These are phyloP conservation scores for Yarrowia yakushimensis DNA, from an alignment of 805 yeast genomes.

Conservation along the genomic window DNA sequence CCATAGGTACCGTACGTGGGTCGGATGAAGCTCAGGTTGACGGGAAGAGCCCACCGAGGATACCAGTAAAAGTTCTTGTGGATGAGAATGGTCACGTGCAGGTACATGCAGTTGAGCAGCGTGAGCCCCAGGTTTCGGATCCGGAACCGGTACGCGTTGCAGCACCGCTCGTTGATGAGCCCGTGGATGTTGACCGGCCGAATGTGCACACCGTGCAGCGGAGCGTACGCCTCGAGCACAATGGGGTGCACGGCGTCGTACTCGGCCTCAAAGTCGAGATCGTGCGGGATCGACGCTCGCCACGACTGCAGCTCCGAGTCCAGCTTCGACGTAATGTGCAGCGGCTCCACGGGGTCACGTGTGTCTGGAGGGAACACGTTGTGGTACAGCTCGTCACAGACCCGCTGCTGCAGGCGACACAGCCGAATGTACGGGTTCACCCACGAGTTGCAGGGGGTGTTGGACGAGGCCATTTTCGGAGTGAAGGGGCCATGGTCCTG, in stretches of 20 bases:
- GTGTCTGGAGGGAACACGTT: background rate
- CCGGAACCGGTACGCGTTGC: slow-evolving; percentile 3
- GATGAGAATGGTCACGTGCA: slow-evolving; percentile 15
- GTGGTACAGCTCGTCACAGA: slow-evolving; percentile 6
- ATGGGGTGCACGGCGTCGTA: slow-evolving; percentile 11
- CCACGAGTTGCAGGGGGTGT: slow-evolving; percentile 11
- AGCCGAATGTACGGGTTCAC: background rate
- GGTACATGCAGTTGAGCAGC: slow-evolving; percentile 9
- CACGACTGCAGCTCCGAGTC: slow-evolving; percentile 5
- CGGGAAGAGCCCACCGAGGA: slow-evolving; percentile 16
- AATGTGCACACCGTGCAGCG: background rate
- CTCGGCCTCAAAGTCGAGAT: slow-evolving; percentile 6
- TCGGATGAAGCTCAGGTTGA: background rate
- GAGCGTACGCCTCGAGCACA: slow-evolving; percentile 1
- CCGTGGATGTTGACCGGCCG: slow-evolving; percentile 2
- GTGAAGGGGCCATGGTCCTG: background rate
- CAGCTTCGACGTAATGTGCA: background rate
- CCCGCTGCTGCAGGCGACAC: background rate
- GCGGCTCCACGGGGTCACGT: background rate
- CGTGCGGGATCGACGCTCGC: background rate
- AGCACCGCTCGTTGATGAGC: slow-evolving; percentile 9
- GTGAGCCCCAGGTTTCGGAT: background rate
- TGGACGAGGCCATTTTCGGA: background rate
- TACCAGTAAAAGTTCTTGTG: slow-evolving; percentile 20
- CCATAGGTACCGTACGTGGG: background rate